phyloP scores from a whole-genome alignment of 1,139 yeast species.

The Maudiozyma humilis region DNA sequence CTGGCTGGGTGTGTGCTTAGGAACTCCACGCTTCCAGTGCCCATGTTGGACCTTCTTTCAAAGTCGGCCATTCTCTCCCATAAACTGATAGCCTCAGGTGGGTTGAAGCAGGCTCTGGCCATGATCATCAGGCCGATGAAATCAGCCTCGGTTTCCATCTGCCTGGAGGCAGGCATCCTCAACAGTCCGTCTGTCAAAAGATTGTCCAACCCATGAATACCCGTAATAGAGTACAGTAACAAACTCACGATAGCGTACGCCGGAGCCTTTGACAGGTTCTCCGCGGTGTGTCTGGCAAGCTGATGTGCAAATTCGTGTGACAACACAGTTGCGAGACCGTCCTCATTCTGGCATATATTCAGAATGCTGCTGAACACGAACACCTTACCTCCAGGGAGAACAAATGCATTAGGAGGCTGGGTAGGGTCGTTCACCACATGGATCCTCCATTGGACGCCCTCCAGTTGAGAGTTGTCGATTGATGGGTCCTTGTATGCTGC shows the following conservation, averaged over 20 bases:
- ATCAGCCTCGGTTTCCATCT: slow-evolving; percentile 94
- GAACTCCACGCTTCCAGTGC: slow-evolving; percentile 45
- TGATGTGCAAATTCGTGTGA: slow-evolving; percentile 93
- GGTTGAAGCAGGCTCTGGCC: slow-evolving; percentile 82
- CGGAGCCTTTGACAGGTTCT: slow-evolving; percentile 63
- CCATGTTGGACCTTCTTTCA: slow-evolving; percentile 36
- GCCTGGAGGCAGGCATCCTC: slow-evolving; percentile 78
- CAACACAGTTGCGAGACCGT: slow-evolving; percentile 88
- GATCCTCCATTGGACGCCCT: slow-evolving; percentile 58
- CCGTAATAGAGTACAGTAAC: slow-evolving; percentile 43
- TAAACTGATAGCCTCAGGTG: slow-evolving; percentile 59
- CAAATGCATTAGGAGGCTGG: slow-evolving; percentile 89
- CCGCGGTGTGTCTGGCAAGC: slow-evolving; percentile 85
- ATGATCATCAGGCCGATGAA: slow-evolving; percentile 85
- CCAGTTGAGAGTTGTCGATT: slow-evolving; percentile 26
- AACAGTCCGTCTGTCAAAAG: slow-evolving; percentile 52
- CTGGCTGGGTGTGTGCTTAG: slow-evolving; percentile 91
- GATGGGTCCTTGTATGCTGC: slow-evolving; percentile 42
- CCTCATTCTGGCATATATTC: slow-evolving; percentile 71
- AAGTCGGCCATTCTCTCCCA: slow-evolving; percentile 76
- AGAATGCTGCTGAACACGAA: slow-evolving; percentile 77
- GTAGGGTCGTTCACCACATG: slow-evolving; percentile 68
- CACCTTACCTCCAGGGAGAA: slow-evolving; percentile 91
- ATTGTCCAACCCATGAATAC: slow-evolving; percentile 45
- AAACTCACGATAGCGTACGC: slow-evolving; percentile 45